Percentiles rank a stretch among this genome's conserved stretches.
Evolutionary conservation across 306 rosid species (phyloP).

Genomic region (Pyrus pyrifolia): DNA sequence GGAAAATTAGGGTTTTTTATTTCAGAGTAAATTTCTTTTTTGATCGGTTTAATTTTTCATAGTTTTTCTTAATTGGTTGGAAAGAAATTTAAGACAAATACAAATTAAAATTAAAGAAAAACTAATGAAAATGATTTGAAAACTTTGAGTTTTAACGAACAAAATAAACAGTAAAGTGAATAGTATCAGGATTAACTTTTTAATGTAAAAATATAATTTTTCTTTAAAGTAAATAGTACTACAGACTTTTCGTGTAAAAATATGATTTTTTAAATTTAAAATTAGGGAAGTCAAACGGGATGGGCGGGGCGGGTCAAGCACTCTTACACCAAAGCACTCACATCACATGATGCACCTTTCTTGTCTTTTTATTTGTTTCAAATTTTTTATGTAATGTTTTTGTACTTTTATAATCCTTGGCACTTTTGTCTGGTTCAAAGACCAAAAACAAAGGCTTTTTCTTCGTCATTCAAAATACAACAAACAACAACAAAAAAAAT

Average conservation of each 20-base stretch:
- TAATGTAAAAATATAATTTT: too few relatives aligned
- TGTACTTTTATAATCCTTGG: neutral
- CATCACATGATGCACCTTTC: neutral
- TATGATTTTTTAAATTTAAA: too few relatives aligned
- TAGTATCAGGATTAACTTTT: too few relatives aligned
- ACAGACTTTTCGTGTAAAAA: too few relatives aligned
- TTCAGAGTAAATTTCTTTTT: neutral
- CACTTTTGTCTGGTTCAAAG: neutral
- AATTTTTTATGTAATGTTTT: neutral
- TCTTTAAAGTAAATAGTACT: too few relatives aligned
- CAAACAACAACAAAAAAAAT: rapidly evolving
- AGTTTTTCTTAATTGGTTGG: neutral
- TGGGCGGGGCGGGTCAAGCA: slow-evolving; percentile 17
- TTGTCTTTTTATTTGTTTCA: neutral
- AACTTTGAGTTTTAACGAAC: too few relatives aligned
- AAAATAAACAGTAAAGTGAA: too few relatives aligned
- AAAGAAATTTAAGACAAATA: neutral
- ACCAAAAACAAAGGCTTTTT: neutral
- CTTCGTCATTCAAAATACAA: neutral
- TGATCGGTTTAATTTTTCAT: neutral
- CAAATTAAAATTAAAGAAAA: neutral
- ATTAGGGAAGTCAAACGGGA: neutral
- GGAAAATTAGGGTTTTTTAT: neutral
- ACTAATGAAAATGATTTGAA: too few relatives aligned
- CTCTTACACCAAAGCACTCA: neutral